phyloP scores from a whole-genome alignment of 768 basidiomycete species.

The Termitomyces sp. region DNA sequence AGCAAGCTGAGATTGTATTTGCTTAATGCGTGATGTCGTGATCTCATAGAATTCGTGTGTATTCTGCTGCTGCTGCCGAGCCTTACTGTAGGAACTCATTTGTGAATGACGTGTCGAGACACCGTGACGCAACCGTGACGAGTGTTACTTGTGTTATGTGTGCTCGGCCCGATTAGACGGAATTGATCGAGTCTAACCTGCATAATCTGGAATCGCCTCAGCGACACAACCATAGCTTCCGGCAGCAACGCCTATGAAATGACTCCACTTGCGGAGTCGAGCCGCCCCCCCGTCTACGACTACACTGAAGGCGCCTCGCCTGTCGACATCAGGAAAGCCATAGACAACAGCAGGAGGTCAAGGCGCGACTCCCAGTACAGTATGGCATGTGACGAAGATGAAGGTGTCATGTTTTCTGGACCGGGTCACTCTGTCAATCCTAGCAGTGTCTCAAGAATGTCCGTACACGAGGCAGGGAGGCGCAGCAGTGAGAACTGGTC shows the following conservation, averaged over 20 bases:
- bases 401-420: slow-evolving; percentile 72
- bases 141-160: not conserved
- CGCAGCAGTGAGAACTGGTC: slow-evolving; percentile 55
- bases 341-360: slow-evolving; percentile 44
- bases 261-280: slow-evolving; percentile 31
- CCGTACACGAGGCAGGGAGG: slow-evolving; percentile 47
- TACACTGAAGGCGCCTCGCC: slow-evolving; percentile 86
- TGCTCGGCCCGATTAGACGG: not conserved
- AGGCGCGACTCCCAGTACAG: slow-evolving; percentile 67
- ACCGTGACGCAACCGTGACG: not conserved
- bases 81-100: slow-evolving; percentile 33
- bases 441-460: slow-evolving; percentile 78
- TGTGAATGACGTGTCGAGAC: not conserved
- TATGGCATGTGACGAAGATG: slow-evolving; percentile 49
- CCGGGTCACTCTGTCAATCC: slow-evolving; percentile 67
- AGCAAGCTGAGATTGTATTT: slow-evolving; percentile 63
- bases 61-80: slow-evolving; percentile 19
- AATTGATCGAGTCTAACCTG: not conserved
- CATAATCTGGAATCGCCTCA: not conserved
- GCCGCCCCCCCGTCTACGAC: slow-evolving; percentile 36
- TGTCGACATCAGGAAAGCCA: slow-evolving; percentile 60
- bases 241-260: slow-evolving; percentile 31
- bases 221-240: slow-evolving; percentile 10
- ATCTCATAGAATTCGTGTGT: slow-evolving; percentile 50
- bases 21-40: slow-evolving; percentile 60